Percentiles rank a stretch among this genome's conserved stretches.
Evolutionary conservation across 2,329 filamentous ascomycete species (phyloP).

Genomic region (Intubia oerlemansii): DNA sequence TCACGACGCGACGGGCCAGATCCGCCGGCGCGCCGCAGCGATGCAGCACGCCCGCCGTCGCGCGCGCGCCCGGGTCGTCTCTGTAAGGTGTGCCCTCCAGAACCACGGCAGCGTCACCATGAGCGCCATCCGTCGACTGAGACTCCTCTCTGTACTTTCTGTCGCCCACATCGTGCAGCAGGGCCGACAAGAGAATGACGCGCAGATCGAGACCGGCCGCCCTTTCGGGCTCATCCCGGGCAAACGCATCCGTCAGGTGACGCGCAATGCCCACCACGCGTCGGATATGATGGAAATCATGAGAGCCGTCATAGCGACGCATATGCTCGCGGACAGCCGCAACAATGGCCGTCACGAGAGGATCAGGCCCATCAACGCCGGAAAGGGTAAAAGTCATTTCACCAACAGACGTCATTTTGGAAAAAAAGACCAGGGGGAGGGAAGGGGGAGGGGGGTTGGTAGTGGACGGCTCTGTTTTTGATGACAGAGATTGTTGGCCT

Average conservation of each 20-base stretch:
- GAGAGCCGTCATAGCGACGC: slow-evolving; percentile 61
- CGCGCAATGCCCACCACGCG: slow-evolving; percentile 58
- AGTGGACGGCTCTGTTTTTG: too few relatives aligned
- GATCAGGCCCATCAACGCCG: too few relatives aligned
- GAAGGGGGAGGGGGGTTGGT: too few relatives aligned
- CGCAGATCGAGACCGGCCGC: slow-evolving; percentile 19
- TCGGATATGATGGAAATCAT: slow-evolving; percentile 70
- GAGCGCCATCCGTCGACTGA: too few relatives aligned
- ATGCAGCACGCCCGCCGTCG: slow-evolving; percentile 5
- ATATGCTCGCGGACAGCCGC: slow-evolving; percentile 51
- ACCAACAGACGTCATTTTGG: too few relatives aligned
- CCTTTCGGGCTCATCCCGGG: slow-evolving; percentile 16
- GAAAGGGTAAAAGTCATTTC: too few relatives aligned
- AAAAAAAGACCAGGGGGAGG: too few relatives aligned
- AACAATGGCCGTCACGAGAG: slow-evolving; percentile 21
- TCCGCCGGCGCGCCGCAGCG: slow-evolving; percentile 22
- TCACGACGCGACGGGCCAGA: slow-evolving; percentile 18
- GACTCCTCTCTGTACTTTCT: slow-evolving; percentile 65
- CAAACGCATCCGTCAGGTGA: slow-evolving; percentile 27
- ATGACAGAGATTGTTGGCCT: too few relatives aligned
- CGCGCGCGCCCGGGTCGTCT: slow-evolving; percentile 3
- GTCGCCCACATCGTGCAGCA: slow-evolving; percentile 80
- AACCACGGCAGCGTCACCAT: too few relatives aligned
- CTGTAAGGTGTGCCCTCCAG: slow-evolving; percentile 1
- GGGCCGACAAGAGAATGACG: slow-evolving; percentile 44